These are phyloP conservation scores for Penicillium lividum DNA, from an alignment of 495 filamentous ascomycete genomes.

Conservation along the genomic window DNA sequence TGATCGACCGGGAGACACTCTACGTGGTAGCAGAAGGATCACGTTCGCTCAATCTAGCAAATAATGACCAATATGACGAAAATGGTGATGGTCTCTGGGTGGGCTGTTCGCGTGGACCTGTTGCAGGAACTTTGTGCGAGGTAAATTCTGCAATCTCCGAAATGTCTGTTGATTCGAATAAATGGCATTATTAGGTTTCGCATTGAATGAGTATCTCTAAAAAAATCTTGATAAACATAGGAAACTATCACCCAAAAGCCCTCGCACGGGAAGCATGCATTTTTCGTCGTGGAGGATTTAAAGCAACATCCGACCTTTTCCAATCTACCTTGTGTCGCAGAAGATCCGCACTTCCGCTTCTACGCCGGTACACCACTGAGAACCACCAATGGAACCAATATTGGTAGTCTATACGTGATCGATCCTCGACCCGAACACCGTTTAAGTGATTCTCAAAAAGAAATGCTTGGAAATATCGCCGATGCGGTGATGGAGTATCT, in stretches of 20 bases:
- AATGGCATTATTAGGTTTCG: too few relatives aligned
- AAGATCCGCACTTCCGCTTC: constrained; percentile 43
- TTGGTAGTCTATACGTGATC: constrained; percentile 69
- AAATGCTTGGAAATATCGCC: constrained; percentile 46
- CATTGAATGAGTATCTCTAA: too few relatives aligned
- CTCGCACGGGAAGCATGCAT: constrained; percentile 28
- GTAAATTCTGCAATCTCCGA: constrained; percentile 8
- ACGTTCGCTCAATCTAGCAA: constrained; percentile 42
- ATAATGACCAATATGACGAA: constrained; percentile 32
- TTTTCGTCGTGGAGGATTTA: constrained; percentile 43
- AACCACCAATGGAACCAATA: constrained; percentile 64
- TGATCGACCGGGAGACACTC: constrained; percentile 36
- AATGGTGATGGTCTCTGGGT: constrained; percentile 48
- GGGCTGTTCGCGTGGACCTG: constrained; percentile 41
- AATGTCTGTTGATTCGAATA: too few relatives aligned
- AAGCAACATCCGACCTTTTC: constrained; percentile 41
- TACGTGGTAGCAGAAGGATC: constrained; percentile 53
- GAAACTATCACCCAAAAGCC: constrained; percentile 36
- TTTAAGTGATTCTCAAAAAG: constrained; percentile 34
- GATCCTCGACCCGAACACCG: constrained; percentile 46
- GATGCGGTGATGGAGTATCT: constrained; percentile 63
- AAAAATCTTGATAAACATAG: too few relatives aligned
- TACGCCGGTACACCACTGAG: constrained; percentile 57
- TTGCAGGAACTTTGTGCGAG: constrained; percentile 45
- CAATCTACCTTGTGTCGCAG: constrained; percentile 41